Percentiles rank a stretch among this genome's conserved stretches.
These are phyloP conservation scores for Pisolithus albus DNA, from an alignment of 768 basidiomycete genomes.

Conservation along the genomic window DNA sequence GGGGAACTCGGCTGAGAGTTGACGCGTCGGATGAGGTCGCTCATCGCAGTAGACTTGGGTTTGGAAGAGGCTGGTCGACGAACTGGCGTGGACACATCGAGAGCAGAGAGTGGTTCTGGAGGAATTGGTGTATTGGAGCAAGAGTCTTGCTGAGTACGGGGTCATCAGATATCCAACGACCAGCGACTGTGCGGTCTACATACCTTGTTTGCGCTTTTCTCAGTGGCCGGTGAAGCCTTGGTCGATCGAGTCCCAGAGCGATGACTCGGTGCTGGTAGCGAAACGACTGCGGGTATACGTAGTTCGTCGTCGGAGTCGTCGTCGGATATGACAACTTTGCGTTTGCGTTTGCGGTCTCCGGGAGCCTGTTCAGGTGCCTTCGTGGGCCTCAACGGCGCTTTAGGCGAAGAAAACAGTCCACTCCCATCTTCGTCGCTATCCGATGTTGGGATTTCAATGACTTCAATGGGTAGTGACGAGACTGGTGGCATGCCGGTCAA, in stretches of 20 bases:
- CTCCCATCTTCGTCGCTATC: no score
- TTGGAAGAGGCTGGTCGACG: slow-evolving; percentile 37
- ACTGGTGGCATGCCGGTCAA: no score
- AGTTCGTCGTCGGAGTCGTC: slow-evolving; percentile 16
- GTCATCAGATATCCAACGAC: neutral
- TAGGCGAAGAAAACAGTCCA: slow-evolving; percentile 8
- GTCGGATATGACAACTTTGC: slow-evolving; percentile 17
- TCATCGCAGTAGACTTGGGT: slow-evolving; percentile 58
- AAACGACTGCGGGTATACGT: neutral
- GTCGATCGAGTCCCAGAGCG: neutral
- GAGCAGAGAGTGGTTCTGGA: neutral
- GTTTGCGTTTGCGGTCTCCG: slow-evolving; percentile 22
- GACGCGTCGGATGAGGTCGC: slow-evolving; percentile 67
- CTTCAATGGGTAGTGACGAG: no score
- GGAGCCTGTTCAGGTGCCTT: slow-evolving; percentile 21
- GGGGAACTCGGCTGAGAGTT: slow-evolving; percentile 63
- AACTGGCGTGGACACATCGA: slow-evolving; percentile 5
- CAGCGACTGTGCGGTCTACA: neutral
- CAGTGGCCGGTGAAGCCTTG: neutral
- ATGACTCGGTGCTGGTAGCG: neutral
- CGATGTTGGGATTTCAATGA: no score
- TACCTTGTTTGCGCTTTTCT: slow-evolving; percentile 15
- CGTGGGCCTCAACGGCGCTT: slow-evolving; percentile 16
- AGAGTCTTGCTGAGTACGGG: slow-evolving; percentile 12
- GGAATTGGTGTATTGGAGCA: slow-evolving; percentile 3